These are phyloP conservation scores for Stephania cephalantha DNA, from an alignment of 164 flowering plant species.

Conservation along the genomic window DNA sequence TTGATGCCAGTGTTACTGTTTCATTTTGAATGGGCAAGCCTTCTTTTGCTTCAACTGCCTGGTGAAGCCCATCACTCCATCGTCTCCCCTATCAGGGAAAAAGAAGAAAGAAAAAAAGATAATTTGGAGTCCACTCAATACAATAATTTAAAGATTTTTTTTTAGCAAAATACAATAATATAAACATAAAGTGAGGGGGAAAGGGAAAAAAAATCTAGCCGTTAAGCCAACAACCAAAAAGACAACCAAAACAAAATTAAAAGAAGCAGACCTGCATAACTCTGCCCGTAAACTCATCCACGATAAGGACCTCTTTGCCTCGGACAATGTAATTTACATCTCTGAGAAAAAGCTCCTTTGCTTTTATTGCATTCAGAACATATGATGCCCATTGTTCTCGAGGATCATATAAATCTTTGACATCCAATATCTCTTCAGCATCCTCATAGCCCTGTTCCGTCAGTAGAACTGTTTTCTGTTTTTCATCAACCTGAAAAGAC, in stretches of 20 bases:
- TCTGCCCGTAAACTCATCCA: slow-evolving; percentile 97
- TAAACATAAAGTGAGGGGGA: neutral
- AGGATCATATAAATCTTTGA: slow-evolving; percentile 95
- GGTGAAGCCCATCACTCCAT: slow-evolving; percentile 99
- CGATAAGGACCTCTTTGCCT: slow-evolving; percentile 93
- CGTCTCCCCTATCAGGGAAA: slow-evolving; percentile 62
- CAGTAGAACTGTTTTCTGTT: slow-evolving; percentile 80
- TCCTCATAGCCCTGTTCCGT: slow-evolving; percentile 98
- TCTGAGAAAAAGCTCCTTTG: slow-evolving; percentile 88
- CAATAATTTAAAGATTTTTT: neutral
- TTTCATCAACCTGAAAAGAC: slow-evolving; percentile 77
- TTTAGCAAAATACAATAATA: neutral
- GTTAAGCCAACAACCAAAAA: neutral
- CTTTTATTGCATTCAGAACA: slow-evolving; percentile 87
- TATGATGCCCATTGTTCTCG: slow-evolving; percentile 97
- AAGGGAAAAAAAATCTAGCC: neutral
- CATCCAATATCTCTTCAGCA: slow-evolving; percentile 86
- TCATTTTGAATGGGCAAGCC: slow-evolving; percentile 95
- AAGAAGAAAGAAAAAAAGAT: neutral
- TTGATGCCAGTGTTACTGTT: slow-evolving; percentile 91
- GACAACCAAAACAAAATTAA: neutral
- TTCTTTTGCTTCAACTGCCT: slow-evolving; percentile 99
- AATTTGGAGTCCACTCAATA: neutral
- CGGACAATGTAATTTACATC: slow-evolving; percentile 94
- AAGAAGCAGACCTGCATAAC: slow-evolving; percentile 80